A percentile compares a stretch with the other conserved stretches of the same genome.
Evolutionary conservation across 306 rosid species (phyloP).

Genomic region (Cyamopsis tetragonoloba): DNA sequence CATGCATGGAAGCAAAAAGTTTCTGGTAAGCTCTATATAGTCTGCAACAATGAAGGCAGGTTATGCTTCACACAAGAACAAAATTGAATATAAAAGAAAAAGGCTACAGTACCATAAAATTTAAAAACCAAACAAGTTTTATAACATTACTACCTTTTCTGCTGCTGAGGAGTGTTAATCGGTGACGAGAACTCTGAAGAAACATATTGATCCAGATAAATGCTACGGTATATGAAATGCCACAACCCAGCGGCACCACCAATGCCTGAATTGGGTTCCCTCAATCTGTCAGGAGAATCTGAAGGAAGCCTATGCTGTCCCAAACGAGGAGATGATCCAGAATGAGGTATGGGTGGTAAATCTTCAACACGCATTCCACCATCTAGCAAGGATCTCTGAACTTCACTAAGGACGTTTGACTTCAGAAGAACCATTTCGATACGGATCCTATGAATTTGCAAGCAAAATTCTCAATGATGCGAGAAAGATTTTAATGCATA

Average conservation of each 20-base stretch:
- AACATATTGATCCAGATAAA: slow-evolving; percentile 86
- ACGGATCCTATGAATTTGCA: slow-evolving; percentile 61
- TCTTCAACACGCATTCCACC: slow-evolving; percentile 93
- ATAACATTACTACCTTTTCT: slow-evolving; percentile 59
- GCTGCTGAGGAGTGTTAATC: slow-evolving; percentile 60
- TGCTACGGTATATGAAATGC: slow-evolving; percentile 95
- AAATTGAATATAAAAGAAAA: neutral
- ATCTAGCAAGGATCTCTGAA: slow-evolving; percentile 82
- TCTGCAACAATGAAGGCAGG: slow-evolving; percentile 44
- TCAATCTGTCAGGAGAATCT: slow-evolving; percentile 64
- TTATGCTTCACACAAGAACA: slow-evolving; percentile 22
- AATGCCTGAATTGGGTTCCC: slow-evolving; percentile 46
- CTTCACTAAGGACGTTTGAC: slow-evolving; percentile 82
- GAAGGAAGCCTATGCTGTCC: slow-evolving; percentile 53
- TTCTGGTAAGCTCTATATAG: slow-evolving; percentile 84
- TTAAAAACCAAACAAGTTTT: neutral
- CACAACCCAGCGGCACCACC: slow-evolving; percentile 90
- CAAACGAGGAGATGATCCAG: slow-evolving; percentile 54
- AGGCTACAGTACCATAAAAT: neutral
- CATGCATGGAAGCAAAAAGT: slow-evolving; percentile 84
- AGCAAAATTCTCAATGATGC: slow-evolving; percentile 24
- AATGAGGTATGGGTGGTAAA: slow-evolving; percentile 59
- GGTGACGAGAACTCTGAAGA: slow-evolving; percentile 87
- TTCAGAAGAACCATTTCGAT: slow-evolving; percentile 76
- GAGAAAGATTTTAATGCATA: slow-evolving; percentile 1